phyloP scores from a whole-genome alignment of 192 early-diverging fungal species.

The Rhizophagus sp. region DNA sequence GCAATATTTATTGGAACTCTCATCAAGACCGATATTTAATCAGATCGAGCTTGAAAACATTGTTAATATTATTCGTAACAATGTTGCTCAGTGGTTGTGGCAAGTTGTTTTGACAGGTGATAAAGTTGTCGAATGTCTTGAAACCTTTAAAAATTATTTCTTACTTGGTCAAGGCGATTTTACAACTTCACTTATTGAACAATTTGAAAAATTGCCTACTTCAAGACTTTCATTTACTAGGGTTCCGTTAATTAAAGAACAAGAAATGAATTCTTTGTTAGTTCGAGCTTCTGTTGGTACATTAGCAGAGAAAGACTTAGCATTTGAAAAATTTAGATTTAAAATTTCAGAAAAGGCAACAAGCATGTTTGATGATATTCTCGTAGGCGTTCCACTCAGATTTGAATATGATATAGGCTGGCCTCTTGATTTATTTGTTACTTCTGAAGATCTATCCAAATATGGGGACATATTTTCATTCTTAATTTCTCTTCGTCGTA shows the following conservation, averaged over 20 bases:
- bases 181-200: slow-evolving; percentile 55
- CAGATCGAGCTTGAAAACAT: slow-evolving; percentile 43
- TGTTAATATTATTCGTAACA: slow-evolving; percentile 50
- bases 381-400: slow-evolving; percentile 53
- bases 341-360: not conserved
- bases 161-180: slow-evolving; percentile 65
- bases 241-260: slow-evolving; percentile 29
- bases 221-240: slow-evolving; percentile 6
- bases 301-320: slow-evolving; percentile 38
- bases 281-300: slow-evolving; percentile 38
- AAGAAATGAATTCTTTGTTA: slow-evolving; percentile 45
- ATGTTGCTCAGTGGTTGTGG: slow-evolving; percentile 63
- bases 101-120: slow-evolving; percentile 66
- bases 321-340: slow-evolving; percentile 32
- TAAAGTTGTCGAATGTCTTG: slow-evolving; percentile 54
- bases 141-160: slow-evolving; percentile 62
- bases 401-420: slow-evolving; percentile 61
- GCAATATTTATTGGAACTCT: slow-evolving; percentile 30
- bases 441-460: slow-evolving; percentile 53
- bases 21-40: slow-evolving; percentile 38
- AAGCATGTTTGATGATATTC: slow-evolving; percentile 47
- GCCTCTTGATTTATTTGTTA: slow-evolving; percentile 73
- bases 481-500: slow-evolving; percentile 55
- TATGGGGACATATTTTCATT: slow-evolving; percentile 67
- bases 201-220: slow-evolving; percentile 45